These are phyloP conservation scores for Penicillium thymicola DNA, from an alignment of 2,329 filamentous ascomycete genomes.

Conservation along the genomic window DNA sequence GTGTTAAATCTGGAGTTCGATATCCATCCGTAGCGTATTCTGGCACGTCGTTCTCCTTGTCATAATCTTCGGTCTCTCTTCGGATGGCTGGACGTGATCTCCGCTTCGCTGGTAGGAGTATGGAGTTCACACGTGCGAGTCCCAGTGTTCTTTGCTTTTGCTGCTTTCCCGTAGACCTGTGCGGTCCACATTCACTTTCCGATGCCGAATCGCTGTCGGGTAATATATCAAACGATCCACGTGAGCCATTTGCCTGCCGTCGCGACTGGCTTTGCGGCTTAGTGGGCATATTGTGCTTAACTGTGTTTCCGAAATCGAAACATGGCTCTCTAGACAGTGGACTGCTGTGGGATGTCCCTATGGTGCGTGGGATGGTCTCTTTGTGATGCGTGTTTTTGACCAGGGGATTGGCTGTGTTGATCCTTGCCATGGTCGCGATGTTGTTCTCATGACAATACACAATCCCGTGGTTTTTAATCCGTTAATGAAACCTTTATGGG, in stretches of 20 bases:
- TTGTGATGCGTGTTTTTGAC: not conserved
- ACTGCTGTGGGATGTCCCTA: not conserved
- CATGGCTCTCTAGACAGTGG: conserved; percentile 1
- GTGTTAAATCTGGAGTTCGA: conserved; percentile 15
- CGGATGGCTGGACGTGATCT: conserved; percentile 19
- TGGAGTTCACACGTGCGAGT: conserved; percentile 33
- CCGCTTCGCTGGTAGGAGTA: conserved; percentile 30
- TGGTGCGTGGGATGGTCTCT: not conserved
- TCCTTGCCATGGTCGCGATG: conserved; percentile 24
- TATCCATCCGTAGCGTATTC: conserved; percentile 21
- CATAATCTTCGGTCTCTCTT: conserved; percentile 33
- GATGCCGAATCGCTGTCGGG: conserved; percentile 24
- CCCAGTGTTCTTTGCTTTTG: conserved; percentile 30
- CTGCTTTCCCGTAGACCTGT: conserved; percentile 15
- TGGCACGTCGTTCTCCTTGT: conserved; percentile 35
- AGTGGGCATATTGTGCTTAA: not conserved
- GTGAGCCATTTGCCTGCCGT: conserved; percentile 18
- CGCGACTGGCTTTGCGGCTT: conserved; percentile 14
- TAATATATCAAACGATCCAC: conserved; percentile 31
- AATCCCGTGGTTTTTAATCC: not conserved
- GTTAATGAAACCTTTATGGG: not conserved
- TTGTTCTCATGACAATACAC: not conserved
- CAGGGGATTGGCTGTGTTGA: conserved; percentile 24
- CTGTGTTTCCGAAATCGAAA: conserved; percentile 2
- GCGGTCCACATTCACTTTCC: conserved; percentile 14